Evolutionary conservation across 345 rosid species (phyloP).

Genomic region (Eucalyptus paniculata): DNA sequence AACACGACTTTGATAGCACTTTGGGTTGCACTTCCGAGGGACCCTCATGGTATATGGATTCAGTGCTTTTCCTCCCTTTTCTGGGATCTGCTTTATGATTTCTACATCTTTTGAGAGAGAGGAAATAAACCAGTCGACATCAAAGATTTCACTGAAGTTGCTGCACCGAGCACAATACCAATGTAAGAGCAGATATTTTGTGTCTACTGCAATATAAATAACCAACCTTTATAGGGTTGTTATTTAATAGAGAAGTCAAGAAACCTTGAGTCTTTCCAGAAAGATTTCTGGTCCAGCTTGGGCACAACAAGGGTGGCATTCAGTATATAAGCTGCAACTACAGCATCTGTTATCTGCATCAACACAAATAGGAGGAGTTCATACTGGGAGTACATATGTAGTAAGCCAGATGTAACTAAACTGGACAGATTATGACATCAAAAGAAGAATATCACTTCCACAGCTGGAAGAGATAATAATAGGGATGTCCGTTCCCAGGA

Average conservation of each 20-base stretch:
- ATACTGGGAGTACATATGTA: neutral
- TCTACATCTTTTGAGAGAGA: conserved; percentile 51
- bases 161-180: conserved; percentile 34
- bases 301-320: conserved; percentile 92
- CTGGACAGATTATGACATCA: neutral
- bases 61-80: conserved; percentile 29
- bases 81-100: conserved; percentile 63
- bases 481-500: neutral
- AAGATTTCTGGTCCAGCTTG: conserved; percentile 75
- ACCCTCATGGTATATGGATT: conserved; percentile 55
- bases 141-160: conserved; percentile 66
- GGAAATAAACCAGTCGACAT: conserved; percentile 72
- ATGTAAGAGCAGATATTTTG: neutral
- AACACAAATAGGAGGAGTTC: neutral
- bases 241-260: neutral
- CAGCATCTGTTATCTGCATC: conserved; percentile 79
- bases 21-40: conserved; percentile 77
- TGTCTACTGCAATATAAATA: neutral
- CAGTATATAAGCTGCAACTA: conserved; percentile 83
- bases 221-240: neutral
- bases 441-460: neutral
- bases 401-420: neutral
- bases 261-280: conserved; percentile 88
- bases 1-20: conserved; percentile 37
- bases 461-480: neutral